phyloP scores from a whole-genome alignment of 1,284 basidiomycete genomes.

The Tetrapyrgos nigripes region DNA sequence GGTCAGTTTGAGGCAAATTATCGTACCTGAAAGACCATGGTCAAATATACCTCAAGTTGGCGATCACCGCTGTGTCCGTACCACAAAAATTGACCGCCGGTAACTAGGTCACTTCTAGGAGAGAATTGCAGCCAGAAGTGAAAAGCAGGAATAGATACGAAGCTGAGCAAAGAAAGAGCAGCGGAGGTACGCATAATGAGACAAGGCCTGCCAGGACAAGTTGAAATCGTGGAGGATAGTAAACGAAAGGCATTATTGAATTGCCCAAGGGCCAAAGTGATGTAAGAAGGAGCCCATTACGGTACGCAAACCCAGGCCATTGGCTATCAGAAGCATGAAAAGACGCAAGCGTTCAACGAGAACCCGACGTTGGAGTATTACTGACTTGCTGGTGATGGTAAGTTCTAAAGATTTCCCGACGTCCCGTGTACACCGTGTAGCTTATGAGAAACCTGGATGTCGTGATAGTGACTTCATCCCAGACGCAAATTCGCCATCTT shows the following conservation, averaged over 20 bases:
- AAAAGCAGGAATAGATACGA: constrained; percentile 53
- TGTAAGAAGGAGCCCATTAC: no score
- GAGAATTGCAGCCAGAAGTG: constrained; percentile 79
- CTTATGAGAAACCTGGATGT: no score
- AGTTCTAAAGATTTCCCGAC: no score
- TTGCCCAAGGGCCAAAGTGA: no score
- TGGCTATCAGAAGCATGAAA: no score
- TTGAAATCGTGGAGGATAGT: no score
- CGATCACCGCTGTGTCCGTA: constrained; percentile 40
- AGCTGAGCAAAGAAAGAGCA: constrained; percentile 29
- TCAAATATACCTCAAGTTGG: not conserved
- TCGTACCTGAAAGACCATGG: not conserved
- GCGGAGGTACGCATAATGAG: constrained; percentile 9
- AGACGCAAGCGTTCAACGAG: no score
- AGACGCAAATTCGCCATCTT: no score
- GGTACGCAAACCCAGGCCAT: no score
- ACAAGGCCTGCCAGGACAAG: not conserved
- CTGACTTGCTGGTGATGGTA: not conserved
- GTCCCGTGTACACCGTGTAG: no score
- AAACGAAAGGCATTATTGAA: not conserved
- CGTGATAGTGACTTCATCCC: no score
- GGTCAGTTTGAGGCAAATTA: constrained; percentile 68
- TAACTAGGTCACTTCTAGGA: constrained; percentile 63
- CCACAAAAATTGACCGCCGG: constrained; percentile 68
- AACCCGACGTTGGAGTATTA: no score